Conservation (phyloP, 306 rosid genomes). For the Clitoria ternatea region DNA sequence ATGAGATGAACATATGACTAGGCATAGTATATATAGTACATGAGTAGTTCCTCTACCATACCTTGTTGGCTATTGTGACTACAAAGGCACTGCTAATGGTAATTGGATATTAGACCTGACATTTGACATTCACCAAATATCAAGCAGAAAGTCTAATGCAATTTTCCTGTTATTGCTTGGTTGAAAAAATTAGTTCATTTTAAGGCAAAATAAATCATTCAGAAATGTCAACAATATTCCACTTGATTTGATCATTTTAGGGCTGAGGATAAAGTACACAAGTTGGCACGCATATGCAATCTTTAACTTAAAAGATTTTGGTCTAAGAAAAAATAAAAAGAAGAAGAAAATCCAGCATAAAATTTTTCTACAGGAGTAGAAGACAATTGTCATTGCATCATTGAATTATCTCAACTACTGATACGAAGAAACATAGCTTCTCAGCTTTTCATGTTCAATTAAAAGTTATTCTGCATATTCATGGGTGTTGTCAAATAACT, state of each 20-base stretch:
- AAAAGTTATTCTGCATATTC: too few species aligned
- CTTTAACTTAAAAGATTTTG: neutral
- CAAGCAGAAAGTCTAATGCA: neutral
- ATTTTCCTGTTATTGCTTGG: neutral
- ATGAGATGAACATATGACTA: neutral
- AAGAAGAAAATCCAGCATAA: neutral
- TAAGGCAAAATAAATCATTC: neutral
- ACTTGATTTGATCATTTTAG: neutral
- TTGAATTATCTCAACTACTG: constrained; percentile 36
- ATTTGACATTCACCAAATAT: neutral
- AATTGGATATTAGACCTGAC: neutral
- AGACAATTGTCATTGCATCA: constrained; percentile 27
- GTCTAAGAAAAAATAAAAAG: neutral
- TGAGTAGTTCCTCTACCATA: too few species aligned
- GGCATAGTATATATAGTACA: neutral
- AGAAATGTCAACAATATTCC: neutral
- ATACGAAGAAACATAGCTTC: neutral
- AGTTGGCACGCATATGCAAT: too few species aligned
- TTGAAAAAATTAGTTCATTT: neutral
- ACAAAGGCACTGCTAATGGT: constrained; percentile 10
- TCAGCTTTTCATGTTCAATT: neutral
- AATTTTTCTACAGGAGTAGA: neutral
- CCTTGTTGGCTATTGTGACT: constrained; percentile 17
- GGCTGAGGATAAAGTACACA: too few species aligned
- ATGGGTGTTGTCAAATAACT: constrained; percentile 39